phyloP scores from a whole-genome alignment of 2,329 filamentous ascomycete genomes.

The Colletotrichum godetiae region DNA sequence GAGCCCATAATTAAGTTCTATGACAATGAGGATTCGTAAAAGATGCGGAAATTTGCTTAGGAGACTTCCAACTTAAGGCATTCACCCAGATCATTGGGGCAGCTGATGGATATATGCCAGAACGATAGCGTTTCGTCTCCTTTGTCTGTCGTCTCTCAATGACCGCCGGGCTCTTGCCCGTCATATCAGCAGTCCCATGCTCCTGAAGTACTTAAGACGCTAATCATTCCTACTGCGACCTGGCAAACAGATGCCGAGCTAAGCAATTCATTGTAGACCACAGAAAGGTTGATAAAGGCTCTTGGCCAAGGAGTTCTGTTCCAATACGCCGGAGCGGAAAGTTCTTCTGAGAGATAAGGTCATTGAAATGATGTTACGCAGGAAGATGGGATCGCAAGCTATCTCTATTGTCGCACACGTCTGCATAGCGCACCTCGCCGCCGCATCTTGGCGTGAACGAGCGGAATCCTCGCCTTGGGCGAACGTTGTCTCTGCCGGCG shows the following conservation, averaged over 20 bases:
- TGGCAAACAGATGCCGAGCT: neutral
- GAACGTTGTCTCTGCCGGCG: neutral
- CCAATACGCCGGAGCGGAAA: neutral
- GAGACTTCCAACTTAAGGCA: too few species aligned
- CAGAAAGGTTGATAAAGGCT: slow-evolving; percentile 4
- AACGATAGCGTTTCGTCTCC: neutral
- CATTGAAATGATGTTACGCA: slow-evolving; percentile 14
- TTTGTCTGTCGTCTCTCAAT: neutral
- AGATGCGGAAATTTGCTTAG: too few species aligned
- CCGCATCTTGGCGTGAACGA: slow-evolving; percentile 14
- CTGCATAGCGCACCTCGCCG: neutral
- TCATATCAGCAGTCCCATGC: neutral
- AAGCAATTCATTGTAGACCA: neutral
- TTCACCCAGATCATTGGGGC: neutral
- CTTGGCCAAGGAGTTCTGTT: neutral
- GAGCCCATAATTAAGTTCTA: slow-evolving; percentile 15
- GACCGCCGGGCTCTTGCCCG: slow-evolving; percentile 3
- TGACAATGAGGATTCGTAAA: too few species aligned
- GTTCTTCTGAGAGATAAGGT: slow-evolving; percentile 30
- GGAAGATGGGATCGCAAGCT: neutral
- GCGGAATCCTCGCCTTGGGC: neutral
- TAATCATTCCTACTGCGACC: neutral
- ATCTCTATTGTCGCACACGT: neutral
- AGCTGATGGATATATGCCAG: slow-evolving; percentile 4
- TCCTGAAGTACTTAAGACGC: neutral